Percentiles rank a stretch among this genome's conserved stretches.
These are phyloP conservation scores for Withania somnifera DNA, from an alignment of 305 asterid species.

Conservation along the genomic window DNA sequence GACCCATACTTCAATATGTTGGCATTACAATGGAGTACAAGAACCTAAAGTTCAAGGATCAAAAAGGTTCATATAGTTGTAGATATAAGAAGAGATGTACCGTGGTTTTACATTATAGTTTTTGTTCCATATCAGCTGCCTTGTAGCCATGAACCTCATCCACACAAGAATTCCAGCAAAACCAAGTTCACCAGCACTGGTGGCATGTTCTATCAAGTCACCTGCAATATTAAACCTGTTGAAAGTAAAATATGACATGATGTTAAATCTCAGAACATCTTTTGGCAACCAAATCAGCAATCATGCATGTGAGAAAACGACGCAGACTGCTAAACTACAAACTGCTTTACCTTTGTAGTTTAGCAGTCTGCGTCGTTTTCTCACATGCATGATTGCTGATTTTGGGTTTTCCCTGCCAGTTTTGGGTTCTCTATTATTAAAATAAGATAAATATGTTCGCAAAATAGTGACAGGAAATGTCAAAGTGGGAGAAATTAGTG, in stretches of 20 bases:
- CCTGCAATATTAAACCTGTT: constrained; percentile 97
- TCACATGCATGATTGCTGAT: too few species aligned
- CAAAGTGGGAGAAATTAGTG: background rate
- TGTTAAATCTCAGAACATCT: background rate
- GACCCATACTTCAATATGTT: background rate
- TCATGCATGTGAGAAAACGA: background rate
- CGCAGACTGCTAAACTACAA: background rate
- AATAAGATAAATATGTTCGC: background rate
- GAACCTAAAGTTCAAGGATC: background rate
- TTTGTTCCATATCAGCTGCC: constrained; percentile 96
- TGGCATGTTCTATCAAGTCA: constrained; percentile 80
- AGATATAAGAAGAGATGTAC: constrained; percentile 29
- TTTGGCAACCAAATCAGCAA: background rate
- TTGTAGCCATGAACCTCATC: constrained; percentile 99
- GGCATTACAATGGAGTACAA: background rate
- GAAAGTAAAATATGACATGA: constrained; percentile 7
- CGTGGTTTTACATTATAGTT: constrained; percentile 99
- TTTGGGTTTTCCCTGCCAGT: too few species aligned
- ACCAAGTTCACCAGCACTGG: constrained; percentile 70
- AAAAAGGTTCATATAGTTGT: background rate
- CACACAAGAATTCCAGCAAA: constrained; percentile 94
- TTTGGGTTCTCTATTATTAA: background rate
- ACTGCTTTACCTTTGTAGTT: background rate
- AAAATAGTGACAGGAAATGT: background rate
- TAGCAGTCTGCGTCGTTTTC: too few species aligned